Base-by-base conservation (phyloP, 768 basidiomycete genomes). In the Trametopsis cervina region DNA sequence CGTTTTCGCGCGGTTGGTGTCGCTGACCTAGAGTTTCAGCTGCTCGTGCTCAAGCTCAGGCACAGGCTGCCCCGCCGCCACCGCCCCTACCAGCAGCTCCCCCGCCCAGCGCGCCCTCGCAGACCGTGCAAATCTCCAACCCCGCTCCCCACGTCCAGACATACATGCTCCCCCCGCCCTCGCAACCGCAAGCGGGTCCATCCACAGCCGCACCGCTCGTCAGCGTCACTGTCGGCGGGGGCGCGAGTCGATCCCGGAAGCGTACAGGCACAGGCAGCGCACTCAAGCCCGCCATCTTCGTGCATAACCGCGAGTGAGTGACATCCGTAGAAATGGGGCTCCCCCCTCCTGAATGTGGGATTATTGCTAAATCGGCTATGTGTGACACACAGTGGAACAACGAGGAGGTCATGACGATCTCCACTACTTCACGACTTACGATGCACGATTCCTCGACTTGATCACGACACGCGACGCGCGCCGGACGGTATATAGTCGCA, bases 231-330 rank as follows among this genome's bases (percentile, higher is more conserved):
- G 50, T 59, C 20, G 57, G 54, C 39, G 44, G 44, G 2, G 21
- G 20, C 12, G 22, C 51, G 12, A 26, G 48, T 11, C 54, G 56
- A 29, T 27, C 50, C 24, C 52, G 60, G 40, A 61, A 58, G 44
- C 49, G 52, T 35, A 58, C 57, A 35, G 55, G 53, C 17, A 55
- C 57, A 41, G 57, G 53, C 11, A 46, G 54, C 29, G 49, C 46
- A 15, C 47, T 61, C 33, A 55, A 55, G 38, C 60, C 60, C 39
- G 56, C 60, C 40, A 59, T 61, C 21, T 54, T 56, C 52, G 55
- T 59, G n/a, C 56, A 58, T 23, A 47, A 37, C 33, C 54, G 59
- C 52, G 55, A 57, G 59, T 60, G 48, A 50, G 59, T 58, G 27
- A 44, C n/a, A 35, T 35, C n/a, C n/a, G 11, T n/a, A n/a, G n/a